phyloP scores from a whole-genome alignment of 768 basidiomycete species.

The Mycena alexandri region DNA sequence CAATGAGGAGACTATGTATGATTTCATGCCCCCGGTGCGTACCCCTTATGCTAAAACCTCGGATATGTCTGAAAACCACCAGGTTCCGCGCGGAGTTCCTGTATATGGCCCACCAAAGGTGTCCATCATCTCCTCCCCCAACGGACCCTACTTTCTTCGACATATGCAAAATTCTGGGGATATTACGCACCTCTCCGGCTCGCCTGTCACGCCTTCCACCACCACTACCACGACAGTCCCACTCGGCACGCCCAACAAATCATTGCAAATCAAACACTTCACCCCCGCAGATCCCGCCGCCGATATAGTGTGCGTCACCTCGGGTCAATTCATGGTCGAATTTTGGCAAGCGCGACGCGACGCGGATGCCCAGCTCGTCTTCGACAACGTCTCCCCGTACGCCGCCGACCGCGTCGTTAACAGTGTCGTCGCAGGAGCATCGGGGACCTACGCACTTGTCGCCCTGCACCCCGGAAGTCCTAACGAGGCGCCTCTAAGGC shows the following conservation, averaged over 20 bases:
- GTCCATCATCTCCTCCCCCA: not conserved
- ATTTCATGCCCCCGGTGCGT: not conserved
- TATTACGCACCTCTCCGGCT: not conserved
- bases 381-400: not conserved
- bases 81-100: not conserved
- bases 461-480: not conserved
- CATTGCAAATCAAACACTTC: not conserved
- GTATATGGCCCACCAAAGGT: not conserved
- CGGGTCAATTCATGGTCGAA: not conserved
- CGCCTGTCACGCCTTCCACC: too few relatives aligned
- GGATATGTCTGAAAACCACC: not conserved
- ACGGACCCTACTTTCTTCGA: not conserved
- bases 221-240: too few relatives aligned
- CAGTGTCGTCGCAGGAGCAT: not conserved
- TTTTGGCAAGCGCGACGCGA: not conserved
- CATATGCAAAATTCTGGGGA: not conserved
- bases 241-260: not conserved
- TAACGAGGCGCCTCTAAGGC: not conserved
- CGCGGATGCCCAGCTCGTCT: not conserved
- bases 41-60: not conserved
- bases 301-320: not conserved
- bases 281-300: not conserved
- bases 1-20: not conserved
- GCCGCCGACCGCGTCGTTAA: not conserved
- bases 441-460: too few relatives aligned